Percentiles rank a stretch among this genome's conserved stretches.
These are phyloP conservation scores for Tricladium varicosporioides DNA, from an alignment of 2,329 filamentous ascomycete species.

Conservation along the genomic window DNA sequence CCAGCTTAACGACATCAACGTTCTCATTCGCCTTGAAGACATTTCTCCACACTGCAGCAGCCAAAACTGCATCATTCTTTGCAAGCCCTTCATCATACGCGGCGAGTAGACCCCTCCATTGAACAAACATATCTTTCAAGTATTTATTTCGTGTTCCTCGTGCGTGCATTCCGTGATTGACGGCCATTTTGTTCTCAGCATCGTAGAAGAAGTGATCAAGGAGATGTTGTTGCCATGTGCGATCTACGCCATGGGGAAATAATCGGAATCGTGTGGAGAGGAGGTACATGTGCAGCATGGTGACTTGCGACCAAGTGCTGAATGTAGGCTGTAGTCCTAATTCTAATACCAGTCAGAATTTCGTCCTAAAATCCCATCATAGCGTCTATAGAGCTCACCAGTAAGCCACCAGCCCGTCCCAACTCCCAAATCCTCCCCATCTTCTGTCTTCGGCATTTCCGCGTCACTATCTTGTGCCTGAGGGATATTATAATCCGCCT, in stretches of 20 bases:
- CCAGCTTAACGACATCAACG: slow-evolving; percentile 59
- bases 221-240: slow-evolving; percentile 83
- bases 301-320: slow-evolving; percentile 92
- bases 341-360: slow-evolving; percentile 45
- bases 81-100: slow-evolving; percentile 82
- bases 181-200: slow-evolving; percentile 79
- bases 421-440: slow-evolving; percentile 79
- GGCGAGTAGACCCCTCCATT: slow-evolving; percentile 84
- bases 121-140: slow-evolving; percentile 85
- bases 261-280: slow-evolving; percentile 79
- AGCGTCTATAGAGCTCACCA: slow-evolving; percentile 49
- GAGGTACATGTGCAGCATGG: slow-evolving; percentile 95
- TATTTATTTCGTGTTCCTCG: slow-evolving; percentile 60
- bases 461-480: slow-evolving; percentile 47
- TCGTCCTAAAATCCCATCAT: slow-evolving; percentile 6
- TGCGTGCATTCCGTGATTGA: slow-evolving; percentile 69
- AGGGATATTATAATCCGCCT: slow-evolving; percentile 29
- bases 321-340: slow-evolving; percentile 83
- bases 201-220: slow-evolving; percentile 94
- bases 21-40: slow-evolving; percentile 73
- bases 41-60: slow-evolving; percentile 88
- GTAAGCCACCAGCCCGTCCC: slow-evolving; percentile 79
- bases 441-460: slow-evolving; percentile 66
- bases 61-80: slow-evolving; percentile 74
- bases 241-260: slow-evolving; percentile 66